phyloP scores from a whole-genome alignment of 2,329 filamentous ascomycete genomes.

The Trichoderma sp. region DNA sequence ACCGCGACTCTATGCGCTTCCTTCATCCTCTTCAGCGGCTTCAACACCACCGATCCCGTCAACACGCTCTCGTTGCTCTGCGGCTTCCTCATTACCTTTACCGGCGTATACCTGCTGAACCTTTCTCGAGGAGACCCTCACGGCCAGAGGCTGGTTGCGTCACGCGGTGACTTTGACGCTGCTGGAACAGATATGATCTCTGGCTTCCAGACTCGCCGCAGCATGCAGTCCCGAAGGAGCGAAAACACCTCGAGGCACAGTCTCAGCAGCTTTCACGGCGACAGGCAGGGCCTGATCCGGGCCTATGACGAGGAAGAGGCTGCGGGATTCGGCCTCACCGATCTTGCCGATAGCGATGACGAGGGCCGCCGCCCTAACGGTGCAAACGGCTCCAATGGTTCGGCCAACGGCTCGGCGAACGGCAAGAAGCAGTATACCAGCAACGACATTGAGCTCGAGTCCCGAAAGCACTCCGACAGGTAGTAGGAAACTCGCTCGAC shows the following conservation, averaged over 20 bases:
- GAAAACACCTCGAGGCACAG: slow-evolving; percentile 63
- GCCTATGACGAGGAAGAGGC: slow-evolving; percentile 83
- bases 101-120: slow-evolving; percentile 92
- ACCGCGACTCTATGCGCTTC: slow-evolving; percentile 91
- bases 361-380: slow-evolving; percentile 38
- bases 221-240: slow-evolving; percentile 86
- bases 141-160: slow-evolving; percentile 64
- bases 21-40: slow-evolving; percentile 92
- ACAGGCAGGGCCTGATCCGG: slow-evolving; percentile 80
- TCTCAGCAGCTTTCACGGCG: slow-evolving; percentile 62
- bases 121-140: slow-evolving; percentile 91
- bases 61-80: slow-evolving; percentile 90
- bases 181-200: slow-evolving; percentile 91
- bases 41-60: slow-evolving; percentile 89
- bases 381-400: slow-evolving; percentile 35
- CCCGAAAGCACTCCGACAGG: slow-evolving; percentile 43
- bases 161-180: slow-evolving; percentile 65
- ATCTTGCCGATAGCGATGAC: slow-evolving; percentile 73
- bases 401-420: slow-evolving; percentile 41
- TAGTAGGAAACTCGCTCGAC: slow-evolving; percentile 21
- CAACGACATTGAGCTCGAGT: slow-evolving; percentile 51
- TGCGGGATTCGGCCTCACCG: slow-evolving; percentile 70
- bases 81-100: slow-evolving; percentile 92
- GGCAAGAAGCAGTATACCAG: slow-evolving; percentile 41
- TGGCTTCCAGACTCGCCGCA: slow-evolving; percentile 82